Conservation (phyloP, 106 monocot genomes). For the Acanthochlamys bracteata region DNA sequence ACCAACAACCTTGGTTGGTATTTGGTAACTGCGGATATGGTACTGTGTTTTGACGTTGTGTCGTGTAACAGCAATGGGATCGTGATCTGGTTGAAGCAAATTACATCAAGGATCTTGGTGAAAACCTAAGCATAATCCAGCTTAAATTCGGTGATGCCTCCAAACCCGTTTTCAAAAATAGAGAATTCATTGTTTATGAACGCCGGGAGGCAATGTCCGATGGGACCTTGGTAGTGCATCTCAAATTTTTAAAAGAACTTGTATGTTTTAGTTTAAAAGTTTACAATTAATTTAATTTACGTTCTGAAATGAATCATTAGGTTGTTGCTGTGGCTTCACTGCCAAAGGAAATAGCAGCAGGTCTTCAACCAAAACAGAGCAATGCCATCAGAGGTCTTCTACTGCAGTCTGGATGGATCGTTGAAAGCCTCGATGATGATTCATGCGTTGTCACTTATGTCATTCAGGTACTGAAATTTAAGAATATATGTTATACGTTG, state of each 20-base stretch:
- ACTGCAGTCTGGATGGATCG: slow-evolving; percentile 91
- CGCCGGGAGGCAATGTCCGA: slow-evolving; percentile 77
- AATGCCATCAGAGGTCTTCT: slow-evolving; percentile 58
- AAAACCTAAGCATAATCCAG: slow-evolving; percentile 69
- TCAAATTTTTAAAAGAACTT: not conserved
- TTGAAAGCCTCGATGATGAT: slow-evolving; percentile 65
- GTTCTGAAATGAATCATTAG: slow-evolving; percentile 16
- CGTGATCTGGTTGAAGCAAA: slow-evolving; percentile 59
- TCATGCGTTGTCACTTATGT: slow-evolving; percentile 85
- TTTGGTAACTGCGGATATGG: too few species aligned
- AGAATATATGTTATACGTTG: not conserved
- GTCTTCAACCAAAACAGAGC: slow-evolving; percentile 56
- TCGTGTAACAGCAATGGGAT: slow-evolving; percentile 74
- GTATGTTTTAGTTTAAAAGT: too few species aligned
- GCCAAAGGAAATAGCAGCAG: slow-evolving; percentile 81
- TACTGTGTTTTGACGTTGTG: slow-evolving; percentile 3
- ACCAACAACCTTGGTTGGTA: not conserved
- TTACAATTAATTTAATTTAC: not conserved
- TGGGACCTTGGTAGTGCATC: slow-evolving; percentile 59
- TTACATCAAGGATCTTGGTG: slow-evolving; percentile 62
- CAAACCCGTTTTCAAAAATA: slow-evolving; percentile 62
- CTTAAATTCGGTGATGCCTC: slow-evolving; percentile 67
- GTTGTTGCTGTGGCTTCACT: slow-evolving; percentile 88
- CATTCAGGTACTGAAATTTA: slow-evolving; percentile 43
- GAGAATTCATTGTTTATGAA: slow-evolving; percentile 87